phyloP scores from a whole-genome alignment of 2,329 filamentous ascomycete genomes.

The Ceratocystis huliohia region DNA sequence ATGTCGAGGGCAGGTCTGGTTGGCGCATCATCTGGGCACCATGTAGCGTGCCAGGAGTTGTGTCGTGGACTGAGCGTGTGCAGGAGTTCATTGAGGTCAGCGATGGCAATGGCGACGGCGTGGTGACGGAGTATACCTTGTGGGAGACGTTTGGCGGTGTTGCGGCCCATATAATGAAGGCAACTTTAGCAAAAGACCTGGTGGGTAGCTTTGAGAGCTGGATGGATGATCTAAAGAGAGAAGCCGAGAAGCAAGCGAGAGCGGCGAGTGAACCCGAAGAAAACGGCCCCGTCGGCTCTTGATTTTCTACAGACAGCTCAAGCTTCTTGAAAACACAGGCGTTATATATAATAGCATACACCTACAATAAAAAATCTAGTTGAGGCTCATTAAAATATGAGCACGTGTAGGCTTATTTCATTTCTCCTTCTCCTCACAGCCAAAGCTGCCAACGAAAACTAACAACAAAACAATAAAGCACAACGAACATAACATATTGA shows the following conservation, averaged over 20 bases:
- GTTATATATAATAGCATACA: too few relatives aligned
- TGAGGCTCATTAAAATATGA: too few relatives aligned
- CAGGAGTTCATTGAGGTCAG: conserved; percentile 31
- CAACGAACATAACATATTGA: not conserved
- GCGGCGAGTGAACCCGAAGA: too few relatives aligned
- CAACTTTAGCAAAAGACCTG: conserved; percentile 27
- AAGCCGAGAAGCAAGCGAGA: not conserved
- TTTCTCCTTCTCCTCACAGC: not conserved
- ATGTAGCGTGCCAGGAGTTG: conserved; percentile 23
- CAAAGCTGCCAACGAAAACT: not conserved
- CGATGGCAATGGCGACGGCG: conserved; percentile 20
- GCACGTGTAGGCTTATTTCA: not conserved
- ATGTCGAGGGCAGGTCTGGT: conserved; percentile 26
- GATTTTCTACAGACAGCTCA: too few relatives aligned
- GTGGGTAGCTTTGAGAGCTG: conserved; percentile 30
- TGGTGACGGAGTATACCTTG: conserved; percentile 30
- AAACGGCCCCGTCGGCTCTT: too few relatives aligned
- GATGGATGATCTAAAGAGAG: conserved; percentile 30
- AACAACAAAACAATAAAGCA: not conserved
- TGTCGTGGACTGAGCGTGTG: conserved; percentile 32
- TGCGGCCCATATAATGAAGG: conserved; percentile 28
- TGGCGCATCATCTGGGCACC: conserved; percentile 33
- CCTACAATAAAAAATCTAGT: too few relatives aligned
- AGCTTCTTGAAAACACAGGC: too few relatives aligned
- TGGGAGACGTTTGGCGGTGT: conserved; percentile 37